phyloP scores from a whole-genome alignment of 208 protist species.

The Trypanosoma theileri region DNA sequence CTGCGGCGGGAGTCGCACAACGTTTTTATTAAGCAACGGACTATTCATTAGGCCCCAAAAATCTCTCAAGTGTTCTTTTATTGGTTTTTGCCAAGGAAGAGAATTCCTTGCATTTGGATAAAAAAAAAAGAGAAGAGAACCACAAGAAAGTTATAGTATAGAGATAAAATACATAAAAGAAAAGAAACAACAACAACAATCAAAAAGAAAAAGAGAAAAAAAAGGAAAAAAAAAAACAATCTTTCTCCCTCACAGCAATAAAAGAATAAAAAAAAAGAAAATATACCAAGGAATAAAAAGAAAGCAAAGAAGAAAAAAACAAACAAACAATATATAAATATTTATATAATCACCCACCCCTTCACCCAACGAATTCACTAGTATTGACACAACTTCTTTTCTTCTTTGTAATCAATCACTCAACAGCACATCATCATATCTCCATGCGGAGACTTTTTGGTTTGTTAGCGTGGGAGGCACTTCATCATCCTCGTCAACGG shows the following conservation, averaged over 20 bases:
- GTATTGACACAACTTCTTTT: not conserved
- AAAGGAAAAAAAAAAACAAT: not conserved
- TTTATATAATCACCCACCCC: too few relatives aligned
- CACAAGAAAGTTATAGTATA: conserved; percentile 10
- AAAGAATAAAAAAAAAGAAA: not conserved
- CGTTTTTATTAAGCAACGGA: conserved; percentile 5
- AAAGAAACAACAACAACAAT: conserved; percentile 11
- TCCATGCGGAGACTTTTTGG: not conserved
- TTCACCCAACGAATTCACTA: too few relatives aligned
- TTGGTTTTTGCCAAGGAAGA: not conserved
- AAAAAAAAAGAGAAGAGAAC: not conserved
- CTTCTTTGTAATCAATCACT: conserved; percentile 1
- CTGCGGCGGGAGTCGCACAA: conserved; percentile 20
- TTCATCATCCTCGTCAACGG: conserved; percentile 4
- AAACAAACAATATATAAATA: too few relatives aligned
- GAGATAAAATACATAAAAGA: conserved; percentile 15
- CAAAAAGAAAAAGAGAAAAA: conserved; percentile 13
- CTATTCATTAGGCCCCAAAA: not conserved
- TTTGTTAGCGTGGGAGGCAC: not conserved
- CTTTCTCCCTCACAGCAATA: not conserved
- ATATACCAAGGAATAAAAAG: too few relatives aligned
- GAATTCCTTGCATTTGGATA: not conserved
- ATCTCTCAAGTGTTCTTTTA: not conserved
- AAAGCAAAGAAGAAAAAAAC: too few relatives aligned
- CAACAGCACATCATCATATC: conserved; percentile 7